phyloP scores from a whole-genome alignment of 139 green algal genomes.

The Coelastrella sp. region DNA sequence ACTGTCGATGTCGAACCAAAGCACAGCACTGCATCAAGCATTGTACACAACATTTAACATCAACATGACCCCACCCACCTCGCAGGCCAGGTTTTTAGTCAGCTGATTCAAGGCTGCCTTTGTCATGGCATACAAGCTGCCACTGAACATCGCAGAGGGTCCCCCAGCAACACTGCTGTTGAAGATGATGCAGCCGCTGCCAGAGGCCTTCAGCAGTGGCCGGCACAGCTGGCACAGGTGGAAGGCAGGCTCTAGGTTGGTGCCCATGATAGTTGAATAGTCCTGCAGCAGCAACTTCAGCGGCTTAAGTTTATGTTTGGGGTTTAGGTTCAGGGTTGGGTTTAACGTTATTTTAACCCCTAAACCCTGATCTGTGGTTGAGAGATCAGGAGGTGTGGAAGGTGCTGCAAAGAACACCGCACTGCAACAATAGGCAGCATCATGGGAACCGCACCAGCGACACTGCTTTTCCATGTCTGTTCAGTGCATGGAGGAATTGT shows the following conservation, averaged over 20 bases:
- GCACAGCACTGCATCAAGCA: constrained; percentile 50
- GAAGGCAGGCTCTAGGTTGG: constrained; percentile 88
- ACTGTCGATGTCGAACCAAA: neutral
- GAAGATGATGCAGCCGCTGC: constrained; percentile 74
- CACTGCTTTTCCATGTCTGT: no score
- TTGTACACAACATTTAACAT: neutral
- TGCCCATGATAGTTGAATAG: constrained; percentile 72
- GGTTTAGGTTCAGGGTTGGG: no score
- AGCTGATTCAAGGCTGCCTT: constrained; percentile 97
- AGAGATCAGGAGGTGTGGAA: no score
- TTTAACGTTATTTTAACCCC: no score
- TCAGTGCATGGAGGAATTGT: no score
- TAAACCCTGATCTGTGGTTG: no score
- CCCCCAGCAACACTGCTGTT: constrained; percentile 90
- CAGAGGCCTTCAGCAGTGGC: constrained; percentile 58
- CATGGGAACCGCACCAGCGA: no score
- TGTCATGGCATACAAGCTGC: constrained; percentile 55
- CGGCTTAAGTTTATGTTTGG: neutral
- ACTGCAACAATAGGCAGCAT: no score
- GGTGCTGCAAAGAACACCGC: no score
- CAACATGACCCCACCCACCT: constrained; percentile 17
- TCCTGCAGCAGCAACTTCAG: constrained; percentile 59
- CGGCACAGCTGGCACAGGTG: constrained; percentile 73
- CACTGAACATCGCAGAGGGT: constrained; percentile 73
- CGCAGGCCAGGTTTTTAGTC: constrained; percentile 72